Evolutionary conservation across 768 basidiomycete genomes (phyloP), one percentile per base, ranked within the genome.

Genomic region (Rhodosporidiobolus odoratus): DNA sequence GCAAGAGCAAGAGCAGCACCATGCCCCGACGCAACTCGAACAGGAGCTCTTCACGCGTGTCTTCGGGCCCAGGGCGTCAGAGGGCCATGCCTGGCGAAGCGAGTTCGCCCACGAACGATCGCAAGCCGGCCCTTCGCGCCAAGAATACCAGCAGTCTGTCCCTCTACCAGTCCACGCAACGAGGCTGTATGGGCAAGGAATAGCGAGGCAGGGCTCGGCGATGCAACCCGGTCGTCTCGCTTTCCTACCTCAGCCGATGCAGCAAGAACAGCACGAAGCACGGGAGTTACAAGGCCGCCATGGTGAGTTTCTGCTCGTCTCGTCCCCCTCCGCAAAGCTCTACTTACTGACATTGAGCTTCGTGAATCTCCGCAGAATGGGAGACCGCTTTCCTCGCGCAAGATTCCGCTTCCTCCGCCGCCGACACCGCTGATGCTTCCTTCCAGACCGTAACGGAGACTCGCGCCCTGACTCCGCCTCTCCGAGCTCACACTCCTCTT

Each of bases 331-430:
- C 25, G n/a, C n/a, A n/a, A n/a, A n/a, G n/a, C n/a, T n/a, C n/a
- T n/a, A n/a, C n/a, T n/a, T n/a, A n/a, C n/a, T n/a, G n/a, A n/a
- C n/a, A n/a, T n/a, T n/a, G n/a, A n/a, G n/a, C 6, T 50, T 30
- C 54, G 37, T 27, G 19, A 9, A 25, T 41, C 1, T 16, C 23
- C 16, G 58, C 48, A 32, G 71, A 77, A 7, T 77, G 76, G 76
- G 76, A 75, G 35, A 57, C 47, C 13, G 76, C 76, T 12, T 77
- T 77, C 56, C 68, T 69, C 21, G 58, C 66, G 35, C 76, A 73
- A 43, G 69, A 72, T n/a, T 41, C 57, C 10, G n/a, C 68, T 3
- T n/a, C 68, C 30, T 73, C 71, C 16, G 19, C 47, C 48, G 19
- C 38, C 10, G 38, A 57, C 13, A 34, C 58, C 58, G 23, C 45